These are phyloP conservation scores for Cyberlindnera suaveolens DNA, from an alignment of 805 yeast species.

Conservation along the genomic window DNA sequence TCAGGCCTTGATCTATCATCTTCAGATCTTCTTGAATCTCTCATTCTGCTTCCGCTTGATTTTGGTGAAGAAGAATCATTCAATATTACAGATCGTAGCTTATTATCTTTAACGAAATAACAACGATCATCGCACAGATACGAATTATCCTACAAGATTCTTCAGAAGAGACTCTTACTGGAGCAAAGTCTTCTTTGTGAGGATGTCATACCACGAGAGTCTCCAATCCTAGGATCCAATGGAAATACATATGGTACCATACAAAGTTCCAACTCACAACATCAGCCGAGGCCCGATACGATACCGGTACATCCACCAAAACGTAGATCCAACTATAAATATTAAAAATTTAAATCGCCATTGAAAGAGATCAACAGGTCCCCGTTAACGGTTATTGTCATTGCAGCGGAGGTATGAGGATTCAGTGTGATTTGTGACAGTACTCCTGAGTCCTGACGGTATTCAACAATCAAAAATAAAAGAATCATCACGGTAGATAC, in stretches of 20 bases:
- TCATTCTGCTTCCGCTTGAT: too few relatives aligned
- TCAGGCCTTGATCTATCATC: not conserved
- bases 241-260: conserved; percentile 37
- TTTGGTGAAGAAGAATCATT: not conserved
- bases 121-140: conserved; percentile 12
- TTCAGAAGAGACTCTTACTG: conserved; percentile 32
- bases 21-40: too few relatives aligned
- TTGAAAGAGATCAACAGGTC: conserved; percentile 44
- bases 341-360: too few relatives aligned
- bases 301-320: conserved; percentile 35
- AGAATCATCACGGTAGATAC: not conserved
- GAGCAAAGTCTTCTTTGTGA: conserved; percentile 35
- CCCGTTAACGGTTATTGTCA: conserved; percentile 30
- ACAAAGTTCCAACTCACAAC: conserved; percentile 26
- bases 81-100: not conserved
- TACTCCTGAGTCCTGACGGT: conserved; percentile 27
- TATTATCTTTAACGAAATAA: conserved; percentile 1
- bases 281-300: too few relatives aligned
- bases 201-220: conserved; percentile 33
- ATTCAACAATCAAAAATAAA: conserved; percentile 15
- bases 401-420: conserved; percentile 20
- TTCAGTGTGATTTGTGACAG: too few relatives aligned
- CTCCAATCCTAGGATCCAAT: conserved; percentile 24
- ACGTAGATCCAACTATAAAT: conserved; percentile 33
- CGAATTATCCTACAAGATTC: conserved; percentile 25